Evolutionary conservation across 768 basidiomycete genomes (phyloP).

Genomic region (Amanita fuliginea): DNA sequence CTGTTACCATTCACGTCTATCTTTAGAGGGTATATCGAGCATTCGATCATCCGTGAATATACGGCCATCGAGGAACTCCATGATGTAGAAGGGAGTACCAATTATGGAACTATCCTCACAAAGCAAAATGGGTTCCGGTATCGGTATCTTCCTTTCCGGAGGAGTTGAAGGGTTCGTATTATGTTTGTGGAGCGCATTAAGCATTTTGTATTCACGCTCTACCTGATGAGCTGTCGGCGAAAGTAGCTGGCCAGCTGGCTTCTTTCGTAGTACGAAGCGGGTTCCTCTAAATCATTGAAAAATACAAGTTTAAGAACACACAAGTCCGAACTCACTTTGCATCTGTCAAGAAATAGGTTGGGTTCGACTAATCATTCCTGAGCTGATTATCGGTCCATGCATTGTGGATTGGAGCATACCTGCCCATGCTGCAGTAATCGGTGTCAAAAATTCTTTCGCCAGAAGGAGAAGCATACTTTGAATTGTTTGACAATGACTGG

Average conservation of each 20-base stretch:
- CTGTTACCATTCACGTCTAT: constrained; percentile 61
- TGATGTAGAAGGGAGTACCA: constrained; percentile 90
- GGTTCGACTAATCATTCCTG: constrained; percentile 60
- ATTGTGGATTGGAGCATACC: constrained; percentile 29
- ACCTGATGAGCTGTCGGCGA: constrained; percentile 92
- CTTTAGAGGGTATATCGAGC: constrained; percentile 51
- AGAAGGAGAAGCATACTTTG: constrained; percentile 42
- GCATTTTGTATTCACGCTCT: constrained; percentile 83
- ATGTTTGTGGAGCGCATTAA: constrained; percentile 65
- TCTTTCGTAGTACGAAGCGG: constrained; percentile 84
- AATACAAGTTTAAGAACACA: neutral
- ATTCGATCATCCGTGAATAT: constrained; percentile 85
- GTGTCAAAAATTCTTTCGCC: neutral
- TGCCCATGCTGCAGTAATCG: constrained; percentile 60
- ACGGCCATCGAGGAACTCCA: constrained; percentile 91
- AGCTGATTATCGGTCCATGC: neutral
- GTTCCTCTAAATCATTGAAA: constrained; percentile 25
- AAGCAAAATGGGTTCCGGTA: constrained; percentile 74
- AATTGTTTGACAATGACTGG: constrained; percentile 87
- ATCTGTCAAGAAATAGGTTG: constrained; percentile 89
- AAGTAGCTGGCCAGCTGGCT: constrained; percentile 79
- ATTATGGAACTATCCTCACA: constrained; percentile 72
- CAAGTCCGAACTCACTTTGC: constrained; percentile 33
- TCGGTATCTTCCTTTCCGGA: constrained; percentile 52
- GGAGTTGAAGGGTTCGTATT: constrained; percentile 48